Evolutionary conservation across 768 basidiomycete species (phyloP), one percentile per base, ranked within the genome.

Genomic region (Termitomyces sp.): DNA sequence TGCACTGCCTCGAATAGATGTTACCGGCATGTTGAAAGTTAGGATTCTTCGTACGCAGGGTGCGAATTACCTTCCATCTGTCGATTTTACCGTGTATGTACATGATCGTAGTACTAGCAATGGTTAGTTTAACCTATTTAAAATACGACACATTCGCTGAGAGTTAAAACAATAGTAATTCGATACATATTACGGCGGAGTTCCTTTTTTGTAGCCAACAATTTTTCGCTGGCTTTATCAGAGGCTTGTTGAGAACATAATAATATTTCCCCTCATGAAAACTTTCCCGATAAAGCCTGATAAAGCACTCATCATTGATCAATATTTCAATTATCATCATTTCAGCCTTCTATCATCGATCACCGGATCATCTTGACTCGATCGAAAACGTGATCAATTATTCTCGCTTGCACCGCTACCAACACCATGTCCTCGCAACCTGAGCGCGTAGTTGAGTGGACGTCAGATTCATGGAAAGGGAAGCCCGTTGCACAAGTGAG

Each of bases 401-500:
- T 11, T 38, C 36, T 38, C 36, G 20, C 8, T 22, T 46, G 45
- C 45, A 46, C 45, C 6, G 24, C 28, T 28, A 46, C 20, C 20
- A 40, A 40, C 39, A 55, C 5, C 40, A 55, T 55, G 55, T 32
- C 55, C 3, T 55, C 55, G 2, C 55, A 44, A 18, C 28, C 55
- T 20, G 22, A 40, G 18, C 7, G 28, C 18, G 11, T 33, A n/a
- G 7, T 64, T 7, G 16, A 48, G 5, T 96, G 95, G 95, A 74
- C 83, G 0, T 89, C 91, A 0, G 83, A 82, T 1, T 91, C 91
- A 1, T 98, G 95, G 95, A 87, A 81, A 72, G 76, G 78, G 18
- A 92, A 89, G 70, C 81, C 84, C 9, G 82, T 89, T 18, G 89
- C 90, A 7, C 94, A 96, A 82, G 89, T 89, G 53, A 61, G 74